These are phyloP conservation scores for Pseudocercospora pini-densiflorae DNA, from an alignment of 2,329 filamentous ascomycete species.

Conservation along the genomic window DNA sequence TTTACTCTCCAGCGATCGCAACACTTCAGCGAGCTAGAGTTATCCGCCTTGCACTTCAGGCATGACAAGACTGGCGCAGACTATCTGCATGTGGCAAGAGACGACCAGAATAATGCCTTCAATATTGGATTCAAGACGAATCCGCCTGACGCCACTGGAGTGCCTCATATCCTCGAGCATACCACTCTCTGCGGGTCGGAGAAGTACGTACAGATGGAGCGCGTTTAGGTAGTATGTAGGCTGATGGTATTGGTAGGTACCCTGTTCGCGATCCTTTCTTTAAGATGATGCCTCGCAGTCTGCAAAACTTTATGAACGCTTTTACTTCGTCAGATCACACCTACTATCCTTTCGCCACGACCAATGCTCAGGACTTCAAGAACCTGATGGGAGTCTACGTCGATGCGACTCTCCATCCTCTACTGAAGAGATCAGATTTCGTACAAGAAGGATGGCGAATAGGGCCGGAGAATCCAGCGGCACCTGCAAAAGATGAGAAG, in stretches of 20 bases:
- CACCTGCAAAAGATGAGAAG: slow-evolving; percentile 49
- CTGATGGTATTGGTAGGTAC: slow-evolving; percentile 62
- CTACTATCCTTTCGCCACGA: slow-evolving; percentile 97
- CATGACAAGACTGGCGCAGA: slow-evolving; percentile 97
- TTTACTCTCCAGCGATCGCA: slow-evolving; percentile 90
- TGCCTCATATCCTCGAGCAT: slow-evolving; percentile 97
- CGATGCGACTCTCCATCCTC: slow-evolving; percentile 87
- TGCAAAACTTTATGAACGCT: slow-evolving; percentile 99
- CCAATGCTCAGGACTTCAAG: slow-evolving; percentile 91
- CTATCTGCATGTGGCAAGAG: slow-evolving; percentile 90
- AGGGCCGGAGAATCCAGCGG: slow-evolving; percentile 81
- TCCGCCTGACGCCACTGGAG: slow-evolving; percentile 91
- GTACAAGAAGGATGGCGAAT: slow-evolving; percentile 97
- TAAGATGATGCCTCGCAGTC: slow-evolving; percentile 96
- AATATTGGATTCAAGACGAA: slow-evolving; percentile 99
- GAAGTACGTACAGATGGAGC: slow-evolving; percentile 62
- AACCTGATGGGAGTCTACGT: slow-evolving; percentile 97
- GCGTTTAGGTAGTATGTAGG: slow-evolving; percentile 16
- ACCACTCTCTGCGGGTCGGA: slow-evolving; percentile 94
- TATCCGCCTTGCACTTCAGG: slow-evolving; percentile 86
- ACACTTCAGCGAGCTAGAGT: slow-evolving; percentile 89
- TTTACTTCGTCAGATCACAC: slow-evolving; percentile 97
- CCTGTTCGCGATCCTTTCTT: slow-evolving; percentile 99
- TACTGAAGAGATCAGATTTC: slow-evolving; percentile 90
- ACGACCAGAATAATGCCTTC: slow-evolving; percentile 99